Conservation (phyloP, 306 rosid genomes). For the Trifolium dubium region DNA sequence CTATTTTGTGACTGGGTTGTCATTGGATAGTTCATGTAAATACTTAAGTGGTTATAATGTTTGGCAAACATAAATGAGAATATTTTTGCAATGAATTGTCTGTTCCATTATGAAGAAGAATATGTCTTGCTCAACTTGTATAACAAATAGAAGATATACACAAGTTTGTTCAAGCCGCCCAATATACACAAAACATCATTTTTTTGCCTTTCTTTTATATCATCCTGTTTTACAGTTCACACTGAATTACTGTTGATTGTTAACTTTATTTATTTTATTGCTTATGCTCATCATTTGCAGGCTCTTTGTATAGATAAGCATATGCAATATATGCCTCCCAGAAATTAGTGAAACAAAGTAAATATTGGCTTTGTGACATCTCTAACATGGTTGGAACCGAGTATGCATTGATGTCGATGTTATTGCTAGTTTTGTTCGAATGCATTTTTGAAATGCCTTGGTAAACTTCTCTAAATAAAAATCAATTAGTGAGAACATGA, state of each 20-base stretch:
- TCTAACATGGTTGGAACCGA: not conserved
- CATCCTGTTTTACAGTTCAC: not conserved
- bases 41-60: constrained; percentile 7
- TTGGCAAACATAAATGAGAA: not conserved
- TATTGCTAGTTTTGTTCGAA: constrained; percentile 23
- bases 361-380: constrained; percentile 25
- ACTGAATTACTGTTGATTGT: not conserved
- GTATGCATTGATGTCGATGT: constrained; percentile 19
- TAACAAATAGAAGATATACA: not conserved
- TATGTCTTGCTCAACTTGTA: constrained; percentile 4
- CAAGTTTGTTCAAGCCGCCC: not conserved
- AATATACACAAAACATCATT: not conserved
- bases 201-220: not conserved
- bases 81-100: not conserved
- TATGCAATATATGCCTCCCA: constrained; percentile 81
- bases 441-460: constrained; percentile 9
- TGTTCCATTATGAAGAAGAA: not conserved
- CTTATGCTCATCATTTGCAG: constrained; percentile 51
- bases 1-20: not conserved
- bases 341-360: constrained; percentile 49
- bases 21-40: not conserved
- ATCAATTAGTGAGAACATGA: not conserved
- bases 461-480: not conserved
- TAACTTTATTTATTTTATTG: constrained; percentile 11
- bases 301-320: constrained; percentile 71